Evolutionary conservation across 2,329 filamentous ascomycete genomes (phyloP).

Genomic region (Mycosphaerella arachidis): DNA sequence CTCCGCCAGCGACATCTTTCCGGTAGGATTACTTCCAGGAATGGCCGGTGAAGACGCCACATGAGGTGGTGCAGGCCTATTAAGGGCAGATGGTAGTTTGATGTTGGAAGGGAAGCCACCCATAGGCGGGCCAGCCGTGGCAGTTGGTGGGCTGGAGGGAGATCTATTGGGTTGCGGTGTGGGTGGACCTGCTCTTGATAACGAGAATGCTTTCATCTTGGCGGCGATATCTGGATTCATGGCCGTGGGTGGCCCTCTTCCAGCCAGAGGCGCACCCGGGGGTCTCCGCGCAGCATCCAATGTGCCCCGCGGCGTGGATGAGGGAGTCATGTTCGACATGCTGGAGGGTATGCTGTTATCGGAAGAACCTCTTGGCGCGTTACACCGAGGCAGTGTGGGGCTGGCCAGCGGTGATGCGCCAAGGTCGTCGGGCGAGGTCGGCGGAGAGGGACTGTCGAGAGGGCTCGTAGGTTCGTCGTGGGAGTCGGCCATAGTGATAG

Average conservation of each 20-base stretch:
- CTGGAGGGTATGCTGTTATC: constrained; percentile 36
- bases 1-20: constrained; percentile 57
- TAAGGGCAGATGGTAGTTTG: constrained; percentile 37
- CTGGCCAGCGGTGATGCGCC: constrained; percentile 17
- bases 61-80: constrained; percentile 37
- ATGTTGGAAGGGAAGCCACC: constrained; percentile 43
- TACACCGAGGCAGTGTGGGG: constrained; percentile 7
- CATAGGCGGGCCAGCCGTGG: constrained; percentile 22
- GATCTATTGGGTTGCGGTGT: constrained; percentile 24
- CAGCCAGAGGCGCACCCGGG: constrained; percentile 39
- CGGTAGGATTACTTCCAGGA: constrained; percentile 39
- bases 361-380: constrained; percentile 19
- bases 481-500: constrained; percentile 15
- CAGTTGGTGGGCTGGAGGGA: constrained; percentile 12
- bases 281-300: constrained; percentile 64
- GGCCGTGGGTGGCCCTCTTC: constrained; percentile 45
- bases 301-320: constrained; percentile 78
- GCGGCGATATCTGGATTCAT: constrained; percentile 57
- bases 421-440: constrained; percentile 23
- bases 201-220: constrained; percentile 65
- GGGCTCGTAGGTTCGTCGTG: constrained; percentile 11
- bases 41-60: constrained; percentile 48
- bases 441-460: constrained; percentile 26
- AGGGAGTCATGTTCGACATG: constrained; percentile 61
- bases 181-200: constrained; percentile 57